Evolutionary conservation across 805 yeast genomes (phyloP).

Genomic region (Candida nitratophila): DNA sequence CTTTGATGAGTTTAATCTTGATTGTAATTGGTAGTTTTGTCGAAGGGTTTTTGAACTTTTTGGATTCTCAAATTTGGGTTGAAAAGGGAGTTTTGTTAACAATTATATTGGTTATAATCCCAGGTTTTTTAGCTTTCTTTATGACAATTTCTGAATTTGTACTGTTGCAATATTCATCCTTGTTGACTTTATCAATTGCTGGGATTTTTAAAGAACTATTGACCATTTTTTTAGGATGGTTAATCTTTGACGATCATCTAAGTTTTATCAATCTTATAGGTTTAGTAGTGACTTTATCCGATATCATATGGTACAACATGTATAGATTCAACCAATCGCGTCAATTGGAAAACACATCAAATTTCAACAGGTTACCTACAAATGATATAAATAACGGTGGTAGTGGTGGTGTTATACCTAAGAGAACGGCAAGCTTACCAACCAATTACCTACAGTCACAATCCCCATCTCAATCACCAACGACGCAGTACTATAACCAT

Average conservation of each 20-base stretch:
- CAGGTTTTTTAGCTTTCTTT: constrained; percentile 82
- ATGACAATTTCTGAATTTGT: constrained; percentile 88
- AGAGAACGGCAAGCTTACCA: too few relatives aligned
- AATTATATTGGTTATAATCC: constrained; percentile 54
- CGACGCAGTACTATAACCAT: background rate
- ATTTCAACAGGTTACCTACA: too few relatives aligned
- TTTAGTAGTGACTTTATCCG: constrained; percentile 62
- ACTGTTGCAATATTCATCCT: constrained; percentile 72
- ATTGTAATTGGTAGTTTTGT: constrained; percentile 54
- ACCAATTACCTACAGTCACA: too few relatives aligned
- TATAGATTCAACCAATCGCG: constrained; percentile 38
- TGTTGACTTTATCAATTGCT: constrained; percentile 79
- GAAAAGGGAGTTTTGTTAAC: constrained; percentile 52
- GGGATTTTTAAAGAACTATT: constrained; percentile 91
- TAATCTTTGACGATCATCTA: constrained; percentile 70
- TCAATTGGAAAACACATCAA: too few relatives aligned
- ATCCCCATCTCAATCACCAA: too few relatives aligned
- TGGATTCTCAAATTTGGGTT: constrained; percentile 54
- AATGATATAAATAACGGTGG: background rate
- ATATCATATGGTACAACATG: constrained; percentile 79
- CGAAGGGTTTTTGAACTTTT: constrained; percentile 60
- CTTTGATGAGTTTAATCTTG: constrained; percentile 67
- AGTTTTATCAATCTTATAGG: constrained; percentile 68
- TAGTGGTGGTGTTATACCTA: background rate
- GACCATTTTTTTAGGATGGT: constrained; percentile 63